Conservation (phyloP, 139 green algal genomes). For the Coccomyxa sp. region DNA sequence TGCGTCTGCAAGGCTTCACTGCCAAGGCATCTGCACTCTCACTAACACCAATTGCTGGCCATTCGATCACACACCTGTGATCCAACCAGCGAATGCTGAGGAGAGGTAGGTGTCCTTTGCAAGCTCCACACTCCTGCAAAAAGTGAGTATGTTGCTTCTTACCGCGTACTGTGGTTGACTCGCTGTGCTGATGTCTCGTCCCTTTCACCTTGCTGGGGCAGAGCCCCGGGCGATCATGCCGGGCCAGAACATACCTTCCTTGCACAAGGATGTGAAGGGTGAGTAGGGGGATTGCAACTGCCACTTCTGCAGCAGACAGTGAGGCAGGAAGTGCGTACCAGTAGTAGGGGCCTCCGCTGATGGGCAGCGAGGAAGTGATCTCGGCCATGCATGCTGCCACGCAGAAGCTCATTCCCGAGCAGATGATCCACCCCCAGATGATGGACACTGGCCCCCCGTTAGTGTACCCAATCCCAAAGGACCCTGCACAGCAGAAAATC, state of each 20-base stretch:
- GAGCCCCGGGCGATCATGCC: too few species aligned
- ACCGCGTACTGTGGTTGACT: too few species aligned
- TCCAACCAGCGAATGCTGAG: background rate
- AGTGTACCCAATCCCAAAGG: background rate
- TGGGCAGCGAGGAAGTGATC: background rate
- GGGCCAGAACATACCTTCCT: too few species aligned
- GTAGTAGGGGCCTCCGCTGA: background rate
- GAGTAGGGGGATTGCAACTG: too few species aligned
- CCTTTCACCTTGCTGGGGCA: too few species aligned
- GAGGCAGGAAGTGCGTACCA: background rate
- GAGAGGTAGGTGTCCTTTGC: background rate
- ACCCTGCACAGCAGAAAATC: background rate
- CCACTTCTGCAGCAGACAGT: background rate
- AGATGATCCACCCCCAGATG: too few species aligned
- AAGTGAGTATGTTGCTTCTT: background rate
- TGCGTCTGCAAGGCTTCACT: too few species aligned
- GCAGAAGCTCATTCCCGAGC: background rate
- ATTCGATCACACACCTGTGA: background rate
- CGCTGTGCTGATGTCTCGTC: too few species aligned
- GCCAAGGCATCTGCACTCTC: too few species aligned
- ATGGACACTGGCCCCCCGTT: background rate
- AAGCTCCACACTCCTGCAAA: background rate
- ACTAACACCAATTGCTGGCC: background rate
- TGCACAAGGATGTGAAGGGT: too few species aligned
- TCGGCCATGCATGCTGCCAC: slow-evolving; percentile 1